Percentiles rank a stretch among this genome's conserved stretches.
phyloP scores from a whole-genome alignment of 495 filamentous ascomycete genomes.

The Podospora comata region DNA sequence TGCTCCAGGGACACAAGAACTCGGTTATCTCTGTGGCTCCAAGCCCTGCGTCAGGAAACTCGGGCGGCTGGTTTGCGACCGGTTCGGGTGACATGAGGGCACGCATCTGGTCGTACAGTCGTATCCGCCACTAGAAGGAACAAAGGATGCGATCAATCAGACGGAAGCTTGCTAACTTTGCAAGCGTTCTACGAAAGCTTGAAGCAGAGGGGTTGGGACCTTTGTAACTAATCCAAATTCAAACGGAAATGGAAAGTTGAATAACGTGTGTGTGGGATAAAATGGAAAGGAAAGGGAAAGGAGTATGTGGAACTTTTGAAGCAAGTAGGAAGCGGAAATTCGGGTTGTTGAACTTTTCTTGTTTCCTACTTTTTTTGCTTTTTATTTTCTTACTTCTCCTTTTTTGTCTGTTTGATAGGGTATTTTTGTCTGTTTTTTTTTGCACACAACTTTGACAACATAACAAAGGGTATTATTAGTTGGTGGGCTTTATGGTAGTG shows the following conservation, averaged over 20 bases:
- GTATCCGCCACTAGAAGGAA: constrained; percentile 1
- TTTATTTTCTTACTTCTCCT: not conserved
- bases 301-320: not conserved
- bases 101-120: constrained; percentile 78
- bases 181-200: not conserved
- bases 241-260: not conserved
- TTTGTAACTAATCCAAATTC: not conserved
- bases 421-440: not conserved
- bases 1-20: constrained; percentile 92
- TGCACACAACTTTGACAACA: not conserved
- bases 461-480: not conserved
- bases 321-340: not conserved
- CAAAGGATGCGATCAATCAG: not conserved
- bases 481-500: not conserved
- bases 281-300: constrained; percentile 4
- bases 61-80: constrained; percentile 76
- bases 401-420: not conserved
- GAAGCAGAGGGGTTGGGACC: no score
- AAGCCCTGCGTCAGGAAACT: constrained; percentile 77
- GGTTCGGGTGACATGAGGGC: constrained; percentile 89
- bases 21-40: constrained; percentile 88
- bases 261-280: not conserved
- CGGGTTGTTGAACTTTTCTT: not conserved
- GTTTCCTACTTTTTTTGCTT: not conserved
- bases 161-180: no score